Conservation (phyloP, 2,329 filamentous ascomycete species). For the Colletotrichum euphorbiae region DNA sequence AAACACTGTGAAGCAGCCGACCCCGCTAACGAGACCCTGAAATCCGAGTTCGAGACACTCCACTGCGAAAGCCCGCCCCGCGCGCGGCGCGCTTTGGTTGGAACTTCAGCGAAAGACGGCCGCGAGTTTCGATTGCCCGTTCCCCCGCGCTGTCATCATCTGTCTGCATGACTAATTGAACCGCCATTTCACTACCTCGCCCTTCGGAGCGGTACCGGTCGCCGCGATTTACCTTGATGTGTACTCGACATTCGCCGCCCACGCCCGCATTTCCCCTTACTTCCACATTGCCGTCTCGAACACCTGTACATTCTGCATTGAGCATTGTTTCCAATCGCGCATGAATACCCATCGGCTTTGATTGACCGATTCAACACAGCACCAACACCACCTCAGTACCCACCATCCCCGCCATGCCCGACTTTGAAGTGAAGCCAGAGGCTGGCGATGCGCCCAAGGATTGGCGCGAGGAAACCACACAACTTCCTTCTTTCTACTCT, state of each 20-base stretch:
- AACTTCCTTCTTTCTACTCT: constrained; percentile 61
- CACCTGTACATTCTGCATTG: neutral
- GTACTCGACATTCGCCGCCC: constrained; percentile 7
- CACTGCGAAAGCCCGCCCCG: constrained; percentile 11
- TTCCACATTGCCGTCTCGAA: neutral
- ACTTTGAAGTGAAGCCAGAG: constrained; percentile 43
- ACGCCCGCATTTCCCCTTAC: neutral
- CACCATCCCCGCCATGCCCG: constrained; percentile 34
- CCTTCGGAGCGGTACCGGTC: constrained; percentile 36
- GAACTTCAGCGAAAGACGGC: constrained; percentile 38
- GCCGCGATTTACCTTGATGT: constrained; percentile 28
- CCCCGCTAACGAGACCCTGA: constrained; percentile 36
- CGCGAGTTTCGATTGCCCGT: neutral
- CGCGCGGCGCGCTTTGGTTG: constrained; percentile 23
- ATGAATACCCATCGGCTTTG: constrained; percentile 10
- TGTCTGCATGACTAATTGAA: constrained; percentile 38
- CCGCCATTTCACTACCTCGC: constrained; percentile 23
- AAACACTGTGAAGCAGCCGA: constrained; percentile 17
- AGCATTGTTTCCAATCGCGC: neutral
- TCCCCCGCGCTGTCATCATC: constrained; percentile 28
- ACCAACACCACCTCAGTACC: constrained; percentile 2
- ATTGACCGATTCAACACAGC: neutral
- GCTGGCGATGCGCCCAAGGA: constrained; percentile 39
- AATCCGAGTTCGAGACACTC: constrained; percentile 22
- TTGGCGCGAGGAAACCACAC: constrained; percentile 49